Conservation (phyloP, 305 asterid species). For the Striga hermonthica region DNA sequence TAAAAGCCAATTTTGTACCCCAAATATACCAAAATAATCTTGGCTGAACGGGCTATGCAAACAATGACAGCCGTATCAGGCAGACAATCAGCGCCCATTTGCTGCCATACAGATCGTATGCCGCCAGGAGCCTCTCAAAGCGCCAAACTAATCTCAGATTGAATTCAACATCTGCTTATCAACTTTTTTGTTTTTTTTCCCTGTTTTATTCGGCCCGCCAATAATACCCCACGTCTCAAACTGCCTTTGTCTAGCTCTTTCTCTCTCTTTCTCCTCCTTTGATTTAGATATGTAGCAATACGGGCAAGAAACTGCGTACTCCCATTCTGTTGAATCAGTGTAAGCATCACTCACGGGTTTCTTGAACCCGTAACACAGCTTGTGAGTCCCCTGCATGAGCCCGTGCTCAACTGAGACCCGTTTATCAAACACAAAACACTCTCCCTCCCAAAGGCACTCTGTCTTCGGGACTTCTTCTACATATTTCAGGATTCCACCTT, state of each 20-base stretch:
- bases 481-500: slow-evolving; percentile 92
- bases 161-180: slow-evolving; percentile 41
- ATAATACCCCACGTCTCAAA: slow-evolving; percentile 83
- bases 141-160: slow-evolving; percentile 21
- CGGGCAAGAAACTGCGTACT: slow-evolving; percentile 79
- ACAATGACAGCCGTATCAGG: too few relatives aligned
- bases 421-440: slow-evolving; percentile 92
- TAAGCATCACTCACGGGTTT: slow-evolving; percentile 80
- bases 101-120: too few relatives aligned
- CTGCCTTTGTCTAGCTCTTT: slow-evolving; percentile 82
- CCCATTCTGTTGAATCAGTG: slow-evolving; percentile 88
- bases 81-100: too few relatives aligned
- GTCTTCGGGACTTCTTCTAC: slow-evolving; percentile 78
- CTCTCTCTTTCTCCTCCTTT: slow-evolving; percentile 90
- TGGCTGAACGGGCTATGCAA: too few relatives aligned
- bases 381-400: slow-evolving; percentile 69
- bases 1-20: too few relatives aligned
- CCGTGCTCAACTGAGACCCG: slow-evolving; percentile 97
- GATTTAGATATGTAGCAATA: slow-evolving; percentile 77
- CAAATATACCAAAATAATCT: too few relatives aligned
- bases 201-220: slow-evolving; percentile 62
- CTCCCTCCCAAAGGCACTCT: slow-evolving; percentile 89
- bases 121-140: slow-evolving; percentile 7
- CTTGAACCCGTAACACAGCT: slow-evolving; percentile 93
- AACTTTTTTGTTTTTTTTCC: slow-evolving; percentile 23